phyloP scores from a whole-genome alignment of 2,329 filamentous ascomycete species.

The Colletotrichum tropicicola region DNA sequence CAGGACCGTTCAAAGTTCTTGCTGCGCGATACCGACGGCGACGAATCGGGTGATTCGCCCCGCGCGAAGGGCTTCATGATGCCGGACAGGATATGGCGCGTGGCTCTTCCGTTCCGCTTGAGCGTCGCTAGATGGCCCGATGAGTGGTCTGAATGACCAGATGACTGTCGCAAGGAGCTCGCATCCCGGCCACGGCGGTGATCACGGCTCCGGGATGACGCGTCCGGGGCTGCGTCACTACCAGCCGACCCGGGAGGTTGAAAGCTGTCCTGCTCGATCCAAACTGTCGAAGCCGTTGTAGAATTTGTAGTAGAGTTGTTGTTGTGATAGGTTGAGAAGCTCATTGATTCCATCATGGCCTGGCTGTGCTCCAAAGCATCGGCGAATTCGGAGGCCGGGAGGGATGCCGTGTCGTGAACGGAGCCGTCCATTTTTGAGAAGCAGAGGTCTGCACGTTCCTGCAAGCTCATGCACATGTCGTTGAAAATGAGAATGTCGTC shows the following conservation, averaged over 20 bases:
- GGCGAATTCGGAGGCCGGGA: conserved; percentile 47
- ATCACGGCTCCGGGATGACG: conserved; percentile 24
- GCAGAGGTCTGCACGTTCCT: conserved; percentile 61
- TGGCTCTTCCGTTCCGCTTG: conserved; percentile 43
- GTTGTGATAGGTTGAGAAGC: conserved; percentile 44
- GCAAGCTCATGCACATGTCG: conserved; percentile 57
- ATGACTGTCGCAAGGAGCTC: conserved; percentile 29
- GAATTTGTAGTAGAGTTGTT: conserved; percentile 26
- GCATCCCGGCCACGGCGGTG: conserved; percentile 29
- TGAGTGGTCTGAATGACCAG: conserved; percentile 33
- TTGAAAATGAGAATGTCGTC: conserved; percentile 65
- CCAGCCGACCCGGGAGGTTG: conserved; percentile 35
- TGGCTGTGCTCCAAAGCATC: conserved; percentile 57
- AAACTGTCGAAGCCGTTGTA: conserved; percentile 34
- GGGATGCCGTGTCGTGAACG: conserved; percentile 49
- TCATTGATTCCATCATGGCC: conserved; percentile 47
- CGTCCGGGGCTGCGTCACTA: conserved; percentile 27
- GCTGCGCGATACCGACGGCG: conserved; percentile 19
- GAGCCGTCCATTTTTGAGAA: conserved; percentile 56
- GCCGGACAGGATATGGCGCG: conserved; percentile 52
- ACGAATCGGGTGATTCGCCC: conserved; percentile 49
- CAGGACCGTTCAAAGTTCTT: conserved; percentile 27
- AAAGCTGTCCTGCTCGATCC: conserved; percentile 39
- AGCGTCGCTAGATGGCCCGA: conserved; percentile 35
- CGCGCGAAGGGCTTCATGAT: conserved; percentile 54